Evolutionary conservation across 352 stramenopile genomes (phyloP).

Genomic region (Salisapilia sapeloensis): DNA sequence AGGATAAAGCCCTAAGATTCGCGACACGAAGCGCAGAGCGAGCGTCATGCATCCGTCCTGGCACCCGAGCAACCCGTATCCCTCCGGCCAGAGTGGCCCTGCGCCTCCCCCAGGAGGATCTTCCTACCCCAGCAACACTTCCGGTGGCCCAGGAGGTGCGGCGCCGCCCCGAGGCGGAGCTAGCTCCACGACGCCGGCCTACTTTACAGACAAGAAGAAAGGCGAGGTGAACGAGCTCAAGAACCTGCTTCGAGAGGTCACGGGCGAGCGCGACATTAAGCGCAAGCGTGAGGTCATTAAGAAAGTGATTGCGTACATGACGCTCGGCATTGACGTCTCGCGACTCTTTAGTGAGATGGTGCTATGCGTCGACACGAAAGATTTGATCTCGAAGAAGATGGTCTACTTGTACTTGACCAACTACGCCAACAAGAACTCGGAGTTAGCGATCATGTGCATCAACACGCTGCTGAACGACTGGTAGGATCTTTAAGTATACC

Average conservation of each 20-base stretch:
- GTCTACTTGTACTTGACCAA: conserved; percentile 99
- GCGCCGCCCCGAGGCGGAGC: conserved; percentile 3
- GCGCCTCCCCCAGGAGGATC: neutral
- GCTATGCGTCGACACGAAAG: conserved; percentile 91
- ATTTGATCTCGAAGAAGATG: conserved; percentile 99
- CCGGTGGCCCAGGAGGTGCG: neutral
- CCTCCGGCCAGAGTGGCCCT: conserved; percentile 2
- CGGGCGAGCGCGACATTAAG: conserved; percentile 93
- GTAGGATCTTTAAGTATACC: conserved; percentile 22
- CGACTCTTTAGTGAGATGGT: conserved; percentile 99
- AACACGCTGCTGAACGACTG: conserved; percentile 99
- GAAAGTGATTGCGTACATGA: conserved; percentile 99
- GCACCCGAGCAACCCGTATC: conserved; percentile 8
- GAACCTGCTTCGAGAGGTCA: conserved; percentile 93
- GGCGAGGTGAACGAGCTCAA: conserved; percentile 92
- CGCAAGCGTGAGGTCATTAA: conserved; percentile 99
- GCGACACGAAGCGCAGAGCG: no score
- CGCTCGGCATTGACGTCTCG: conserved; percentile 97
- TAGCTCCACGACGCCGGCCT: conserved; percentile 13
- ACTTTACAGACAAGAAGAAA: conserved; percentile 89
- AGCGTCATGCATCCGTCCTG: conserved; percentile 12
- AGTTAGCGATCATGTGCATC: conserved; percentile 99
- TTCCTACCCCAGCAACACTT: conserved; percentile 1
- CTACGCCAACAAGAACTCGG: conserved; percentile 96
- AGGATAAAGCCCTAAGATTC: no score